phyloP scores from a whole-genome alignment of 495 filamentous ascomycete genomes.

The Penicillium simplicissimum region DNA sequence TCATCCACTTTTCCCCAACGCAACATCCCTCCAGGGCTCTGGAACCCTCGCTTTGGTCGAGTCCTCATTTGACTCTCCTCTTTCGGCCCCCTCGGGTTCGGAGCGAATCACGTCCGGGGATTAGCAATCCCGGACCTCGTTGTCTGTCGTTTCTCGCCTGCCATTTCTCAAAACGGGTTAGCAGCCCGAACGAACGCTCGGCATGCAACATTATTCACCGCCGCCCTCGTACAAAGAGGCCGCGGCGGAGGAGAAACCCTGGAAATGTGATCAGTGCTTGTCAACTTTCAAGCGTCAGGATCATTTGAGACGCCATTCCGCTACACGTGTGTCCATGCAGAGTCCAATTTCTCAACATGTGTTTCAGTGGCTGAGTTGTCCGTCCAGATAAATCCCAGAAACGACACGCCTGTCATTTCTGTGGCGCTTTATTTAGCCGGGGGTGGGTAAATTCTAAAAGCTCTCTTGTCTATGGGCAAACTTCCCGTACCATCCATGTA shows the following conservation, averaged over 20 bases:
- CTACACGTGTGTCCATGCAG: constrained; percentile 28
- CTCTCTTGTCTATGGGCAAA: too few species aligned
- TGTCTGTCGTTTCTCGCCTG: constrained; percentile 10
- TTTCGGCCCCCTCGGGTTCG: background rate
- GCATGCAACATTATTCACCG: constrained; percentile 16
- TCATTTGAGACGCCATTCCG: constrained; percentile 35
- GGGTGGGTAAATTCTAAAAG: constrained; percentile 25
- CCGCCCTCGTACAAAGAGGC: background rate
- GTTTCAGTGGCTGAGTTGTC: background rate
- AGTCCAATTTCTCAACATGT: background rate
- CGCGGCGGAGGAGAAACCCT: constrained; percentile 9
- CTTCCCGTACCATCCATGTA: background rate
- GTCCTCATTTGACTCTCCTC: background rate
- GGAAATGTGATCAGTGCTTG: constrained; percentile 36
- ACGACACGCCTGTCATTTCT: constrained; percentile 33
- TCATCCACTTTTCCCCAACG: constrained; percentile 14
- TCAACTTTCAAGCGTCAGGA: constrained; percentile 33
- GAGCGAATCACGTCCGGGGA: constrained; percentile 12
- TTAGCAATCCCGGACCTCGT: constrained; percentile 10
- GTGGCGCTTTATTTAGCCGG: constrained; percentile 33
- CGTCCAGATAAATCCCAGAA: constrained; percentile 24
- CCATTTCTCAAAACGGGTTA: constrained; percentile 18
- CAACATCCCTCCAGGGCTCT: background rate
- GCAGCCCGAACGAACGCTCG: constrained; percentile 2
- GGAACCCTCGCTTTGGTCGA: background rate